Evolutionary conservation across 1,139 yeast genomes (phyloP), one percentile per base, ranked within the genome.

Genomic region (Yamadazyma sp.): DNA sequence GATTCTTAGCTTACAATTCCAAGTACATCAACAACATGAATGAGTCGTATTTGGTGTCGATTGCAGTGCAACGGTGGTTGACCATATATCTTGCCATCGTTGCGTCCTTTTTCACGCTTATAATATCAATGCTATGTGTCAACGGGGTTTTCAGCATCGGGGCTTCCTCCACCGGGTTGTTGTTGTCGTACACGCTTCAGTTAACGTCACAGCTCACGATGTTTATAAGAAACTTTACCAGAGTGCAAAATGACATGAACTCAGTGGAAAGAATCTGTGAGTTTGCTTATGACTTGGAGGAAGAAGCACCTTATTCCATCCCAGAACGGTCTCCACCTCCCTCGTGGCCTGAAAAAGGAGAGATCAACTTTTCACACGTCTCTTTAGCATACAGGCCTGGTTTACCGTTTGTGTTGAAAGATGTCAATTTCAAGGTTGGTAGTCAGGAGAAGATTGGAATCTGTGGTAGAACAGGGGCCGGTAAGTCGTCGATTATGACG

Each of bases 391-490:
- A 89, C 57, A 78, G 95, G 52, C 83, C 82, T 0, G 86, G 80
- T 1, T 67, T 88, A 40, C 96, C 97, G 1, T 61, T 74, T 18
- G 95, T 86, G 5, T 65, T 89, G 54, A 80, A 82, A 43, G 59
- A 77, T 41, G 57, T 89, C 36, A 54, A 55, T 24, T 62, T 78
- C 33, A 50, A 56, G 2, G 64, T 84, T 12, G 59, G 67, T 9
- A 73, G 80, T 2, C 75, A 78, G 17, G 82, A 81, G 54, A 83
- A 80, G 56, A 70, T 84, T 44, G 92, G 92, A 31, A 80, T 84
- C 44, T 81, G 86, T 58, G 92, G 92, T 16, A 75, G 92, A 54
- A 84, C 92, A 1, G 92, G 92, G 41, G 90, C 90, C 6, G 92
- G 92, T 31, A 85, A 84, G 57, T 74, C 85, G 17, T 78, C 88